A percentile compares a stretch with the other conserved stretches of the same genome.
phyloP scores from a whole-genome alignment of 164 flowering plant genomes.

The Tetracentron sinense region DNA sequence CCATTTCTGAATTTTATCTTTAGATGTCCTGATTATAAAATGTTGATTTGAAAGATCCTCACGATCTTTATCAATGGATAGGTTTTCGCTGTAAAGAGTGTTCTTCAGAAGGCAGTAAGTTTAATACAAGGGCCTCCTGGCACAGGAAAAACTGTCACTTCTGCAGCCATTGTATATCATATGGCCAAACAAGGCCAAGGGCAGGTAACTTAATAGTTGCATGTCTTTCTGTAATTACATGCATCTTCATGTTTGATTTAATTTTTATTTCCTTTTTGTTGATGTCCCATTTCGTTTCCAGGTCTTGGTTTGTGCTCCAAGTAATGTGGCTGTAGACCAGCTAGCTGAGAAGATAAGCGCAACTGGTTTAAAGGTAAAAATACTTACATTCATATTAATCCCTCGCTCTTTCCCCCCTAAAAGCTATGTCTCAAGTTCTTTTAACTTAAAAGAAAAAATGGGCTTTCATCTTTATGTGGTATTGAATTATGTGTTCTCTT shows the following conservation, averaged over 20 bases:
- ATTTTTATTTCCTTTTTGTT: too few relatives aligned
- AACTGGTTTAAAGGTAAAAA: conserved; percentile 88
- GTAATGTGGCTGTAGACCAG: conserved; percentile 99
- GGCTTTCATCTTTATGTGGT: too few relatives aligned
- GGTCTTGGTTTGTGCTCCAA: conserved; percentile 99
- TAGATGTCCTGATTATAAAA: too few relatives aligned
- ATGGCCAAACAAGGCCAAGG: conserved; percentile 99
- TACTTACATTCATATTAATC: too few relatives aligned
- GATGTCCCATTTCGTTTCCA: conserved; percentile 23
- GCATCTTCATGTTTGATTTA: too few relatives aligned
- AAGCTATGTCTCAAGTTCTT: too few relatives aligned
- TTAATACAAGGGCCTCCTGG: conserved; percentile 99
- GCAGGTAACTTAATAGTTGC: conserved; percentile 49
- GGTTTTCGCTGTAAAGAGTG: conserved; percentile 99
- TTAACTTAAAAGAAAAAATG: too few relatives aligned
- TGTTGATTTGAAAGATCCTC: neutral
- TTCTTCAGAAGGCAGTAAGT: conserved; percentile 95
- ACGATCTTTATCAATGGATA: conserved; percentile 15
- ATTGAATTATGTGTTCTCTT: too few relatives aligned
- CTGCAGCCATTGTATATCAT: conserved; percentile 99
- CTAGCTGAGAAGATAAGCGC: conserved; percentile 99
- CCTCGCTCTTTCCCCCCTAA: too few relatives aligned
- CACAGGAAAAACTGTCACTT: conserved; percentile 98
- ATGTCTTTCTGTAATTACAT: too few relatives aligned
- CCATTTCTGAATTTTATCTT: too few relatives aligned